phyloP scores from a whole-genome alignment of 75 land plant genomes.

The Cunninghamia lanceolata region DNA sequence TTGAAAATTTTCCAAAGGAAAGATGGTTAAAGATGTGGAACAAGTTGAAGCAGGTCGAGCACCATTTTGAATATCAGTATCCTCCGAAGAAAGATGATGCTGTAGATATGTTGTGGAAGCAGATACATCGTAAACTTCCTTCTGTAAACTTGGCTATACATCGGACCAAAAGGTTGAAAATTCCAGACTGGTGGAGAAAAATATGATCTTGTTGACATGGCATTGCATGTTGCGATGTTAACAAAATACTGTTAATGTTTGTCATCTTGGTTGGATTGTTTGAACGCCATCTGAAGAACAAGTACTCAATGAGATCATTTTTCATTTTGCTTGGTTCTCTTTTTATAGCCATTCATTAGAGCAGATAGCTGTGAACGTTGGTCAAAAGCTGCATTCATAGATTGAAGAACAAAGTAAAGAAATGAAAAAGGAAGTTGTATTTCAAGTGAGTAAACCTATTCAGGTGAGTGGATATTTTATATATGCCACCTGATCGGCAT shows the following conservation, averaged over 20 bases:
- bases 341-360: background rate
- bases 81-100: constrained; percentile 86
- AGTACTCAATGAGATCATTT: background rate
- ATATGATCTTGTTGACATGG: constrained; percentile 9
- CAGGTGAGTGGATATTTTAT: background rate
- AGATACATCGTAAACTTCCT: constrained; percentile 73
- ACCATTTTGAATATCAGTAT: constrained; percentile 80
- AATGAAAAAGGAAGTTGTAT: background rate
- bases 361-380: background rate
- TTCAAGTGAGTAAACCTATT: background rate
- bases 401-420: background rate
- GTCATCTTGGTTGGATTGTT: background rate
- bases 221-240: background rate
- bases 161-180: constrained; percentile 57
- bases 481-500: background rate
- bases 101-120: constrained; percentile 86
- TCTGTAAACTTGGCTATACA: constrained; percentile 62
- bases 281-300: background rate
- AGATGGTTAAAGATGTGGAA: constrained; percentile 94
- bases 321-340: constrained; percentile 2
- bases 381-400: constrained; percentile 3
- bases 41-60: constrained; percentile 60
- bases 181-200: constrained; percentile 77
- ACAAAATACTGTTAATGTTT: background rate
- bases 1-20: constrained; percentile 51